These are phyloP conservation scores for Neltuma alba DNA, from an alignment of 306 rosid genomes.

Conservation along the genomic window DNA sequence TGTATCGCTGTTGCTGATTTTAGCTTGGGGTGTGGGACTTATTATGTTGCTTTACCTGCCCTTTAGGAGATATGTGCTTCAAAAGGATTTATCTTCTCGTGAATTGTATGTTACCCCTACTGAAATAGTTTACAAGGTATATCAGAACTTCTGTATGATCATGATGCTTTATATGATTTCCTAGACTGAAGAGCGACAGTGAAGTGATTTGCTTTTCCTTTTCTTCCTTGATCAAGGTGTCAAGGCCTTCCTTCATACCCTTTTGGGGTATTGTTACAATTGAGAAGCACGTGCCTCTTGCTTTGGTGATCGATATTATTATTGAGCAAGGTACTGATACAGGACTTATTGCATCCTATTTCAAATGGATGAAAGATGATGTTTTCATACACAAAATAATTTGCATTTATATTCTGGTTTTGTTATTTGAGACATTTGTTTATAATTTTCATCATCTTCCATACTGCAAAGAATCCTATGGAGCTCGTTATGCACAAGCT, in stretches of 20 bases:
- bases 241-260: constrained; percentile 90
- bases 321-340: constrained; percentile 83
- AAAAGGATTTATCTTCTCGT: constrained; percentile 76
- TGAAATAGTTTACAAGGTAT: constrained; percentile 84
- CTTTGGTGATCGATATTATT: constrained; percentile 77
- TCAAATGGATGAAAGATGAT: background rate
- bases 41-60: constrained; percentile 91
- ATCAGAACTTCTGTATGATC: background rate
- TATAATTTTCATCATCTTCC: background rate
- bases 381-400: background rate
- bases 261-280: constrained; percentile 65
- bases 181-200: background rate
- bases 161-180: constrained; percentile 14
- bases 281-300: constrained; percentile 76
- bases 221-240: constrained; percentile 55
- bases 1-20: constrained; percentile 76
- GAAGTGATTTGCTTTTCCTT: constrained; percentile 12
- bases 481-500: background rate
- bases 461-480: background rate
- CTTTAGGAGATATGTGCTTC: constrained; percentile 68
- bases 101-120: constrained; percentile 75
- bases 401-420: background rate
- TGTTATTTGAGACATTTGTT: background rate
- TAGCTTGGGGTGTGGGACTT: constrained; percentile 95
- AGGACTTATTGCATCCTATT: background rate